Conservation (phyloP, 805 yeast species). For the Maudiozyma serrabonitensis region DNA sequence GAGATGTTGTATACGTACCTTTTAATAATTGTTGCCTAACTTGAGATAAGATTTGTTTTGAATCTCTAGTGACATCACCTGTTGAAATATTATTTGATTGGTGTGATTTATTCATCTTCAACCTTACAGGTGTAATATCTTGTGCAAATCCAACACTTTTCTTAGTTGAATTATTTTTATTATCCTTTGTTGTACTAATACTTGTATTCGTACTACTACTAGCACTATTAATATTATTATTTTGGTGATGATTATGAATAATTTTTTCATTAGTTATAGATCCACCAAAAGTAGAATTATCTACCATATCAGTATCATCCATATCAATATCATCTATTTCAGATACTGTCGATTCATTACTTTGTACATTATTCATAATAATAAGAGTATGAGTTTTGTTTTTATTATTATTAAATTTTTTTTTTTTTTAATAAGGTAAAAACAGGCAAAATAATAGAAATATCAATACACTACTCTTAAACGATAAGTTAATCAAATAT, state of each 20-base stretch:
- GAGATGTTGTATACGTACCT: not conserved
- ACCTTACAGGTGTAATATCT: not conserved
- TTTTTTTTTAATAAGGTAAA: too few relatives aligned
- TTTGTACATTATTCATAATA: not conserved
- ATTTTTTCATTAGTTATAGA: not conserved
- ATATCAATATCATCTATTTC: not conserved
- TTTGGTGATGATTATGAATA: too few relatives aligned
- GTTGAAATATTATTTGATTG: not conserved
- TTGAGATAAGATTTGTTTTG: constrained; percentile 7
- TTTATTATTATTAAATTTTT: too few relatives aligned
- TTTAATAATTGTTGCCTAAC: constrained; percentile 11
- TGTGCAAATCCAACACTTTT: not conserved
- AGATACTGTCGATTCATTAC: not conserved
- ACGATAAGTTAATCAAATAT: too few relatives aligned
- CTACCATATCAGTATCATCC: not conserved
- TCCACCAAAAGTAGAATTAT: not conserved
- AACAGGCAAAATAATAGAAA: too few relatives aligned
- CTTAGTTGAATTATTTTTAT: not conserved
- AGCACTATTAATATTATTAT: too few relatives aligned
- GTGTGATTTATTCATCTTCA: not conserved
- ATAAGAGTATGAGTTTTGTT: not conserved
- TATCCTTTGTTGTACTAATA: too few relatives aligned
- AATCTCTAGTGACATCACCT: not conserved
- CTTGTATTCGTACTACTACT: too few relatives aligned
- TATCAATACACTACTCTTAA: too few relatives aligned